Percentiles rank a stretch among this genome's conserved stretches.
phyloP scores from a whole-genome alignment of 208 protist species.

The Acanthamoeba royreba region DNA sequence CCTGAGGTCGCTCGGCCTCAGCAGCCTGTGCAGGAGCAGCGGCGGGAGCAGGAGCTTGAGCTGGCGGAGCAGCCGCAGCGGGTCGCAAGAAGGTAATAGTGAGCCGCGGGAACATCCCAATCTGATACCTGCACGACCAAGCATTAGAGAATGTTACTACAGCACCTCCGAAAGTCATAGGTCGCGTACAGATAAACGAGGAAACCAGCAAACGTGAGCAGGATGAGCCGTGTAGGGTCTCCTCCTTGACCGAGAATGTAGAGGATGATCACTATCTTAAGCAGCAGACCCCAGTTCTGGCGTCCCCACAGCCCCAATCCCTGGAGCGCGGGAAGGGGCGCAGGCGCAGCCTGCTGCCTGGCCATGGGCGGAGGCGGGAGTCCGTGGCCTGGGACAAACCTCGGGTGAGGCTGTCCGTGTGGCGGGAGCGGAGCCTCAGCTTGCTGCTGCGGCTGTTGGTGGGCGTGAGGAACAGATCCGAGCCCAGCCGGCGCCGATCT shows the following conservation, averaged over 20 bases:
- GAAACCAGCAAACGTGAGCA: not conserved
- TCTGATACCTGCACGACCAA: not conserved
- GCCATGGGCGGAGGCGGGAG: not conserved
- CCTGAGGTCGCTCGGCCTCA: not conserved
- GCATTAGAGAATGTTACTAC: not conserved
- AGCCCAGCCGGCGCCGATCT: not conserved
- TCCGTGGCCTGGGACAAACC: not conserved
- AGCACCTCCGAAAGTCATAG: not conserved
- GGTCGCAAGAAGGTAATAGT: not conserved
- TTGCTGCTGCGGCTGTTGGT: not conserved
- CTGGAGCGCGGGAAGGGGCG: not conserved
- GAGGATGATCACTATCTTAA: not conserved
- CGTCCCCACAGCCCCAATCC: not conserved
- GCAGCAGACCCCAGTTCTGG: not conserved
- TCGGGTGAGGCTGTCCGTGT: not conserved
- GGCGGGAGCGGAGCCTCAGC: no score
- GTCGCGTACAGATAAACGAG: not conserved
- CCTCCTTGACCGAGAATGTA: not conserved
- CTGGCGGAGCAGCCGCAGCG: not conserved
- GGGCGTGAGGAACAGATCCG: not conserved
- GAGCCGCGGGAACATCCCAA: not conserved
- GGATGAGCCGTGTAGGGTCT: not conserved
- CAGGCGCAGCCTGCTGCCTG: not conserved
- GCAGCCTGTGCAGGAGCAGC: not conserved
- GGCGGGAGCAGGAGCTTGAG: not conserved